phyloP scores from a whole-genome alignment of 225 moss, liverwort and hornwort genomes.

The Pseudisothecium myosuroides region DNA sequence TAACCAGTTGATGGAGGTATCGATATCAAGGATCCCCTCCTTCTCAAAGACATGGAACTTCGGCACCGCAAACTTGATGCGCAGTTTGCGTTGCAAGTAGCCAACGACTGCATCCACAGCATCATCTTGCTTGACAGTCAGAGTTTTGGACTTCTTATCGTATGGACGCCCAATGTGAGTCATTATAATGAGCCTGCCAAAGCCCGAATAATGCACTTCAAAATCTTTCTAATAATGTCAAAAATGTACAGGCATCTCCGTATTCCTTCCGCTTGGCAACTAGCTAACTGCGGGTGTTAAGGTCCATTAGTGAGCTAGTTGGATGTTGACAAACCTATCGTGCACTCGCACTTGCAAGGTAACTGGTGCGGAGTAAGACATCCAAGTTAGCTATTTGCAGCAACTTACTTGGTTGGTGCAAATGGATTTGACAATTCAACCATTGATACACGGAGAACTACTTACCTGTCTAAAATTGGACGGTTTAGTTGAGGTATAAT shows the following conservation, averaged over 20 bases:
- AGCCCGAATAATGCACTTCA: neutral
- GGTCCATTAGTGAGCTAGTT: neutral
- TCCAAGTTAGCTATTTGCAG: neutral
- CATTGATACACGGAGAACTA: neutral
- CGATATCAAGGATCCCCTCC: slow-evolving; percentile 36
- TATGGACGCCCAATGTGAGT: slow-evolving; percentile 42
- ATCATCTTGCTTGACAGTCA: slow-evolving; percentile 34
- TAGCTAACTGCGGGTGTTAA: neutral
- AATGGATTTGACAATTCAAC: neutral
- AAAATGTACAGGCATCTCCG: neutral
- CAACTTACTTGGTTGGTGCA: neutral
- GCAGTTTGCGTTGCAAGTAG: slow-evolving; percentile 48
- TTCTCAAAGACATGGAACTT: slow-evolving; percentile 34
- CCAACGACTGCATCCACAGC: slow-evolving; percentile 36
- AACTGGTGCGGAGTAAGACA: neutral
- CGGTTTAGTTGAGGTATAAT: neutral
- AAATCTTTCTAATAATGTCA: neutral
- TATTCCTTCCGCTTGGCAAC: neutral
- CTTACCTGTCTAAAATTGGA: neutral
- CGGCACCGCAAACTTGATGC: slow-evolving; percentile 45
- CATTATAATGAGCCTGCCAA: slow-evolving; percentile 39
- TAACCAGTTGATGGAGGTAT: slow-evolving; percentile 57
- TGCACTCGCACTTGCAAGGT: neutral
- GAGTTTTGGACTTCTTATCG: slow-evolving; percentile 35
- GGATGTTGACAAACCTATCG: neutral